Percentiles rank a stretch among this genome's conserved stretches.
These are phyloP conservation scores for Talaromyces marneffei DNA, from an alignment of 2,329 filamentous ascomycete species.

Conservation along the genomic window DNA sequence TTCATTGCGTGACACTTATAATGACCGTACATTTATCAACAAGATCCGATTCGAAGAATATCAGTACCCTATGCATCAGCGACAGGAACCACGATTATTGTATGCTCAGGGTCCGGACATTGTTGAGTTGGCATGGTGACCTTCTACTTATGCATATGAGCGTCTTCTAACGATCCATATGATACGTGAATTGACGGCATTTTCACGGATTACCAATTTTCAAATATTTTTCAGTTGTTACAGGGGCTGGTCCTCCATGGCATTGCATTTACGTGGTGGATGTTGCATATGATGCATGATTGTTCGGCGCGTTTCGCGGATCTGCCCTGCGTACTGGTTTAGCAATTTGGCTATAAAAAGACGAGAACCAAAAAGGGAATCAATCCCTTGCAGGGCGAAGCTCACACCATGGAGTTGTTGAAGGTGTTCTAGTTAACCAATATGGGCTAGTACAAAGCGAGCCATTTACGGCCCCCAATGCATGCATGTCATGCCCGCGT, in stretches of 20 bases:
- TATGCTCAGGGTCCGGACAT: constrained; percentile 28
- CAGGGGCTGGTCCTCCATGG: not conserved
- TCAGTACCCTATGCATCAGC: constrained; percentile 20
- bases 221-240: not conserved
- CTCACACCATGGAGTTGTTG: not conserved
- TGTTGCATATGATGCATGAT: too few relatives aligned
- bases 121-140: constrained; percentile 36
- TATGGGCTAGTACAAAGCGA: not conserved
- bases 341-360: not conserved
- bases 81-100: constrained; percentile 31
- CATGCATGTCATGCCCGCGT: too few relatives aligned
- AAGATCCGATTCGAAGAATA: constrained; percentile 32
- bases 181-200: not conserved
- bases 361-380: not conserved
- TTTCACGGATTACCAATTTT: not conserved
- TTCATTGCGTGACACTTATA: constrained; percentile 21
- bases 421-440: not conserved
- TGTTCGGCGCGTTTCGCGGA: too few relatives aligned
- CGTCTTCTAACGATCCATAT: not conserved
- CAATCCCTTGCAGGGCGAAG: not conserved
- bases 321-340: too few relatives aligned
- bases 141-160: not conserved
- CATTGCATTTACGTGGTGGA: too few relatives aligned
- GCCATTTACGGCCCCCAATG: not conserved
- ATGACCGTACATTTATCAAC: constrained; percentile 18